Percentiles rank a stretch among this genome's conserved stretches.
Evolutionary conservation across 2,329 filamentous ascomycete species (phyloP).

Genomic region (Delphinella strobiligena): DNA sequence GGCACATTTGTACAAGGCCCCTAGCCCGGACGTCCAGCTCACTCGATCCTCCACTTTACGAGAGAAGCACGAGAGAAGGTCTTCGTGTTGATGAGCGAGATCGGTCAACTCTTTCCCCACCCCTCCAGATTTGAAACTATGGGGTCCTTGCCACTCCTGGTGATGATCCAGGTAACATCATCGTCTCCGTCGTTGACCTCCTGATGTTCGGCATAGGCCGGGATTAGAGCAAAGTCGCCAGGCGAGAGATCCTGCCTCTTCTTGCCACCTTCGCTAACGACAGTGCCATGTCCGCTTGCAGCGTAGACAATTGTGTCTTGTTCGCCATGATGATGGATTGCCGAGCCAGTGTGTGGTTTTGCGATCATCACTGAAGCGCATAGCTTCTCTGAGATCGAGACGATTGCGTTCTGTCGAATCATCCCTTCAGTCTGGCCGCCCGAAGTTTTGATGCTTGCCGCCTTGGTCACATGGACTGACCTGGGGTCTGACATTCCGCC

Average conservation of each 20-base stretch:
- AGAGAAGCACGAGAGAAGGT: no score
- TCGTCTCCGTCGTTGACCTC: conserved; percentile 53
- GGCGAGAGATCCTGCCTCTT: conserved; percentile 45
- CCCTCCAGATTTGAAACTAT: conserved; percentile 50
- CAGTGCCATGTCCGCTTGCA: conserved; percentile 46
- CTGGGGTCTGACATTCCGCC: not conserved
- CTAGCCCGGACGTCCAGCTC: no score
- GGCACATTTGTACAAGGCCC: no score
- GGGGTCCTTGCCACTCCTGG: conserved; percentile 48
- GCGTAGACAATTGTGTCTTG: conserved; percentile 62
- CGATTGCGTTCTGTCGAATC: conserved; percentile 44
- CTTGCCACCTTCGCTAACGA: conserved; percentile 46
- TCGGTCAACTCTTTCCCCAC: conserved; percentile 44
- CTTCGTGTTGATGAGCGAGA: no score
- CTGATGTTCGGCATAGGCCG: conserved; percentile 59
- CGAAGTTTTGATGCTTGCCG: conserved; percentile 31
- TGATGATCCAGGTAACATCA: conserved; percentile 54
- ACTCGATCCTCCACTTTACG: no score
- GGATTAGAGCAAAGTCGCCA: conserved; percentile 60
- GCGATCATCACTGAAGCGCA: conserved; percentile 46
- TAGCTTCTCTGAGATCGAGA: conserved; percentile 2
- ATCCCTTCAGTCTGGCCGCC: conserved; percentile 38
- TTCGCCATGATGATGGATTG: conserved; percentile 57
- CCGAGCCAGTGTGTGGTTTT: conserved; percentile 48
- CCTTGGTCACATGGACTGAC: conserved; percentile 42